Evolutionary conservation across 495 filamentous ascomycete species (phyloP), one percentile per base, ranked within the genome.

Genomic region (Penicillium salamii): DNA sequence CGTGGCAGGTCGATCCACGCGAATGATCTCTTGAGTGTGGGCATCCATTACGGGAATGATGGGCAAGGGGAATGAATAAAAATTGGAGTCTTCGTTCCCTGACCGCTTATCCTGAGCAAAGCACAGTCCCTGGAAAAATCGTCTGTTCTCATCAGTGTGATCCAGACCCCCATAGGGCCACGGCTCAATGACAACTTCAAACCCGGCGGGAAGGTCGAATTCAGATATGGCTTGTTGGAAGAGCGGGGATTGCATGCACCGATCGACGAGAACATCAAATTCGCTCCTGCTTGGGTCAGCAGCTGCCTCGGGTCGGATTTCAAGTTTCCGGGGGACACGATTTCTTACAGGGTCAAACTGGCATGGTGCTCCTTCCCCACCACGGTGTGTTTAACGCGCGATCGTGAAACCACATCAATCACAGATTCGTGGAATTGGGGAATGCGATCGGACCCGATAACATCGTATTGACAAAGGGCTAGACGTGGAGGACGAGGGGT

Each of bases 41-140:
- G 81, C 79, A 55, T 84, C 83, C 53, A 95, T 73, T 19, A 93
- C 87, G 0, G 90, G 88, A 19, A 86, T 90, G 51, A 95, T 77
- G 5, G 85, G 78, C 5, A 93, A 70, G 0, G 90, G 90, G 52
- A 88, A 84, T 0, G 89, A 84, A 66, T 95, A 95, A 57, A 92
- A 87, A 56, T 91, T 92, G 31, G 72, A 63, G 41, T 75, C 72
- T 9, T 59, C 50, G 41, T 75, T 75, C 12, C 69, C 65, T 17
- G 65, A 67, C 34, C 58, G 60, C 18, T 58, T 65, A 45, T 75
- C 63, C 17, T 61, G 65, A 2, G 72, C 77, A 50, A 81, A 81
- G 55, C 74, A 76, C 3, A 79, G 53, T 4, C 69, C 78, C 50
- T 78, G 78, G 55, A 79, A 74, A 50, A 71, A 80, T 1, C 78